phyloP scores from a whole-genome alignment of 2,329 filamentous ascomycete species.

The Penicillium janthinellum region DNA sequence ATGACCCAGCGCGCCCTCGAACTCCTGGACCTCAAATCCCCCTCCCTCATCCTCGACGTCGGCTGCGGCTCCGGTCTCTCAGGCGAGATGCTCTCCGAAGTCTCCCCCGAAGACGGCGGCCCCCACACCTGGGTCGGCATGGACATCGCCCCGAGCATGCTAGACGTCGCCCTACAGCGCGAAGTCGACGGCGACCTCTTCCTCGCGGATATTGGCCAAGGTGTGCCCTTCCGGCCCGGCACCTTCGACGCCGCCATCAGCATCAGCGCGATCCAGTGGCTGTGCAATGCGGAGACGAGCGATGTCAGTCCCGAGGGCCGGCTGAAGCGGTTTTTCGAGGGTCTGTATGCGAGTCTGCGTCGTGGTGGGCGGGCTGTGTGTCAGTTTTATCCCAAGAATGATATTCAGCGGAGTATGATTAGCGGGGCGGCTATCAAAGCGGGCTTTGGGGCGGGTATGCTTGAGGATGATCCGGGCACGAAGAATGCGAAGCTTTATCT shows the following conservation, averaged over 20 bases:
- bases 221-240: constrained; percentile 88
- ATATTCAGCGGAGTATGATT: constrained; percentile 89
- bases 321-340: constrained; percentile 85
- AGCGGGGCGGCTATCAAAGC: constrained; percentile 86
- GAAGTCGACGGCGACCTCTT: constrained; percentile 94
- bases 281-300: constrained; percentile 90
- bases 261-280: constrained; percentile 96
- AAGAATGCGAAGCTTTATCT: constrained; percentile 98
- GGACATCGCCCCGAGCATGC: constrained; percentile 93
- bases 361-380: constrained; percentile 88
- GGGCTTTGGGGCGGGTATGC: constrained; percentile 89
- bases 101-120: constrained; percentile 69
- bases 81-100: constrained; percentile 85
- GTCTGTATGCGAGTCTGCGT: constrained; percentile 79
- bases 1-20: constrained; percentile 95
- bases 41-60: constrained; percentile 92
- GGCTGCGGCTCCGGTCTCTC: constrained; percentile 94
- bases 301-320: constrained; percentile 80
- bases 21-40: constrained; percentile 76
- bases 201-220: constrained; percentile 92
- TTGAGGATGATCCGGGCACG: constrained; percentile 94
- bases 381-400: constrained; percentile 98
- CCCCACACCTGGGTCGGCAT: constrained; percentile 97
- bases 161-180: constrained; percentile 88
- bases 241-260: constrained; percentile 93